These are phyloP conservation scores for Firmiana major DNA, from an alignment of 345 rosid species.

Conservation along the genomic window DNA sequence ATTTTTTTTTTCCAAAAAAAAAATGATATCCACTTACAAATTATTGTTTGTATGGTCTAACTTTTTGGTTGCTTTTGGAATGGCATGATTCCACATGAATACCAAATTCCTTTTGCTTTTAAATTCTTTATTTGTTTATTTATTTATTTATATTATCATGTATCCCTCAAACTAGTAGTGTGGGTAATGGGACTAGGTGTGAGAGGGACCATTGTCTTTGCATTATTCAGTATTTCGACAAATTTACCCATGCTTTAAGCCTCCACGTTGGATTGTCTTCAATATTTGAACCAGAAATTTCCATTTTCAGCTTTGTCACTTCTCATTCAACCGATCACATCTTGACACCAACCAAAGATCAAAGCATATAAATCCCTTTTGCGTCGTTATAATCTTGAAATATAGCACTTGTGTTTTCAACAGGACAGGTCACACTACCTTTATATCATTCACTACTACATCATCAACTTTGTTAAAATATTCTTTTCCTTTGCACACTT, in stretches of 20 bases:
- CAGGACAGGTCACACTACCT: not conserved
- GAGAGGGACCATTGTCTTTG: not conserved
- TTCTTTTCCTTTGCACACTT: not conserved
- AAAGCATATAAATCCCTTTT: not conserved
- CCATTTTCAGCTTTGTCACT: not conserved
- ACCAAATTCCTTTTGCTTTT: conserved; percentile 1
- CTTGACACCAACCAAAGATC: not conserved
- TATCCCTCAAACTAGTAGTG: too few species aligned
- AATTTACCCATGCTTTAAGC: not conserved
- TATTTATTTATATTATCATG: not conserved
- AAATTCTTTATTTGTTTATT: not conserved
- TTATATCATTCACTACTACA: not conserved
- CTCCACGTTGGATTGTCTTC: not conserved
- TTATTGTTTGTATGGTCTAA: not conserved
- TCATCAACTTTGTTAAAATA: not conserved
- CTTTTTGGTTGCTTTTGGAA: not conserved
- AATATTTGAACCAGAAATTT: not conserved
- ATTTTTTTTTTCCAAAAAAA: too few species aligned
- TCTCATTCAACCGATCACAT: not conserved
- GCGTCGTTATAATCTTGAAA: too few species aligned
- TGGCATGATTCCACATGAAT: conserved; percentile 23
- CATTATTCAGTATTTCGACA: not conserved
- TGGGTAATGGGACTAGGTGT: too few species aligned
- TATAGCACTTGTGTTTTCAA: not conserved
- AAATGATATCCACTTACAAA: not conserved